Percentiles rank a stretch among this genome's conserved stretches.
phyloP scores from a whole-genome alignment of 2,329 filamentous ascomycete genomes.

The Sporothrix mexicana region DNA sequence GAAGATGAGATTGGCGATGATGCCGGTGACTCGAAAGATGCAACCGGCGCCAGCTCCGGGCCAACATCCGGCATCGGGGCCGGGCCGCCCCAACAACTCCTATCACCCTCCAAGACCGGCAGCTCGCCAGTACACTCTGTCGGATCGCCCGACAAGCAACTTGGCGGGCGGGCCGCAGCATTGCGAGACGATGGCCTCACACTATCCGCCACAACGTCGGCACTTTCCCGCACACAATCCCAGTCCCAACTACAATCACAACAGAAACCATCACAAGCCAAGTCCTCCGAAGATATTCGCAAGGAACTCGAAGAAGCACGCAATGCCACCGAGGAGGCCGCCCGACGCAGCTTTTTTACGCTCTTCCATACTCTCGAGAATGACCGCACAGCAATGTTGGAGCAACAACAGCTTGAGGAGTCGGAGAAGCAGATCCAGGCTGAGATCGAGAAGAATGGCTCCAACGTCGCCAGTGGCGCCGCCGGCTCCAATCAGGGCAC shows the following conservation, averaged over 20 bases:
- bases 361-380: slow-evolving; percentile 95
- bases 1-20: slow-evolving; percentile 67
- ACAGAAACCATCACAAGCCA: slow-evolving; percentile 49
- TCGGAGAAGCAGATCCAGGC: slow-evolving; percentile 95
- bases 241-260: slow-evolving; percentile 35
- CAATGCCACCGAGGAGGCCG: slow-evolving; percentile 86
- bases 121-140: slow-evolving; percentile 69
- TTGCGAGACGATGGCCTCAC: slow-evolving; percentile 52
- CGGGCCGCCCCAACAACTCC: slow-evolving; percentile 62
- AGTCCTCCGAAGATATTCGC: slow-evolving; percentile 83
- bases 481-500: slow-evolving; percentile 75
- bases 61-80: slow-evolving; percentile 42
- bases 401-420: slow-evolving; percentile 95
- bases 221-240: slow-evolving; percentile 31
- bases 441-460: slow-evolving; percentile 78
- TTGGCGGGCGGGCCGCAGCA: slow-evolving; percentile 52
- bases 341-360: slow-evolving; percentile 88
- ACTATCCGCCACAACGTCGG: not conserved
- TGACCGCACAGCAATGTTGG: slow-evolving; percentile 93
- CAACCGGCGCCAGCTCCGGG: slow-evolving; percentile 15
- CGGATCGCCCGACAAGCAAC: slow-evolving; percentile 64
- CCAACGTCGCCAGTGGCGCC: slow-evolving; percentile 43
- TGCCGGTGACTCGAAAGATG: slow-evolving; percentile 36
- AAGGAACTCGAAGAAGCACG: slow-evolving; percentile 93
- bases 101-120: slow-evolving; percentile 73